phyloP scores from a whole-genome alignment of 345 rosid genomes.

The Salix arbutifolia region DNA sequence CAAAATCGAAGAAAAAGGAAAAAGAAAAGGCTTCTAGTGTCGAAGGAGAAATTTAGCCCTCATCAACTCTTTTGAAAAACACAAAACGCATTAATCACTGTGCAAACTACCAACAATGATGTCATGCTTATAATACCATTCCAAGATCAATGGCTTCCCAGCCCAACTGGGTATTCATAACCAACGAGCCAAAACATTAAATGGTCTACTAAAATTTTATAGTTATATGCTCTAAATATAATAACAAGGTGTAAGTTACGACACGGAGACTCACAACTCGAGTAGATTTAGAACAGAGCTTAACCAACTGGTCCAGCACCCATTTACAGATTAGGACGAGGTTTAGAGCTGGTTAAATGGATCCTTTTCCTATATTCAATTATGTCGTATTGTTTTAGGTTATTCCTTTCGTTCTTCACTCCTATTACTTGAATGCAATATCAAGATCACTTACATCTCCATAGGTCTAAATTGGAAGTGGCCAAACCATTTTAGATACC shows the following conservation, averaged over 20 bases:
- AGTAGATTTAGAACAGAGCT: neutral
- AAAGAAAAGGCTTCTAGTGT: neutral
- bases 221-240: neutral
- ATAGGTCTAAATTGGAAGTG: neutral
- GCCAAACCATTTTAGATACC: neutral
- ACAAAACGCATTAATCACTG: neutral
- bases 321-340: neutral
- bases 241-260: neutral
- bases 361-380: neutral
- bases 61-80: neutral
- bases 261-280: neutral
- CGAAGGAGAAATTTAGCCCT: neutral
- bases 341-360: neutral
- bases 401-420: neutral
- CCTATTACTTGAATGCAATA: neutral
- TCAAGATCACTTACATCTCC: neutral
- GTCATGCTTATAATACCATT: neutral
- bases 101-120: neutral
- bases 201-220: neutral
- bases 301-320: neutral
- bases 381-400: neutral
- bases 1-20: neutral
- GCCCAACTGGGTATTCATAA: neutral
- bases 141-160: neutral
- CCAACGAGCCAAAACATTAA: neutral